Evolutionary conservation across 148 eudicot species (phyloP).

Genomic region (Heliosperma pusillum): DNA sequence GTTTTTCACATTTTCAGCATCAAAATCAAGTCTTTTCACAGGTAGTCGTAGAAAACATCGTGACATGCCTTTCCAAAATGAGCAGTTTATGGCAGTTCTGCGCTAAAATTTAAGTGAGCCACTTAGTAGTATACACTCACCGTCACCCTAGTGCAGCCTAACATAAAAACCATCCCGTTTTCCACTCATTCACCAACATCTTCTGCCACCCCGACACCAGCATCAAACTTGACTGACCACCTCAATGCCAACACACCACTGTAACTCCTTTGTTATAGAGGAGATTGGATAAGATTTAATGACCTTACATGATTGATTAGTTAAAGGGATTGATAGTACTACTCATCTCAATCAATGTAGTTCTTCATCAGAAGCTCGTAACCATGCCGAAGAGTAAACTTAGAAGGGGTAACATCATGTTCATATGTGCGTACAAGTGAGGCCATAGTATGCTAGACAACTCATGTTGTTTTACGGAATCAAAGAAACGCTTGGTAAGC

Average conservation of each 20-base stretch:
- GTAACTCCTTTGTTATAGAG: not conserved
- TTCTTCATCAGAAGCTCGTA: not conserved
- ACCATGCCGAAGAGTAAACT: not conserved
- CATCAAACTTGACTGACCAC: not conserved
- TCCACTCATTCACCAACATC: not conserved
- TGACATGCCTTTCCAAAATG: too few species aligned
- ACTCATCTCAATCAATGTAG: not conserved
- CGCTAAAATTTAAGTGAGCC: not conserved
- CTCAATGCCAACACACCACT: not conserved
- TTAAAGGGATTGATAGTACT: not conserved
- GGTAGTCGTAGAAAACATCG: too few species aligned
- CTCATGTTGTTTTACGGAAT: too few species aligned
- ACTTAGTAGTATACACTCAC: not conserved
- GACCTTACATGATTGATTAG: not conserved
- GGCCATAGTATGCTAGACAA: too few species aligned
- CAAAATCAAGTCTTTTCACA: too few species aligned
- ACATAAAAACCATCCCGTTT: not conserved
- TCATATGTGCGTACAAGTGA: too few species aligned
- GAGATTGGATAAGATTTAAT: not conserved
- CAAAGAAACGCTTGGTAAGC: too few species aligned
- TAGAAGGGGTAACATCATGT: not conserved
- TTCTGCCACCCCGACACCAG: not conserved
- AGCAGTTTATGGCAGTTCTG: not conserved
- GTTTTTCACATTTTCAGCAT: too few species aligned
- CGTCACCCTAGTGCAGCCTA: not conserved